Conservation (phyloP, 768 basidiomycete species). For the Hypsizygus marmoreus region DNA sequence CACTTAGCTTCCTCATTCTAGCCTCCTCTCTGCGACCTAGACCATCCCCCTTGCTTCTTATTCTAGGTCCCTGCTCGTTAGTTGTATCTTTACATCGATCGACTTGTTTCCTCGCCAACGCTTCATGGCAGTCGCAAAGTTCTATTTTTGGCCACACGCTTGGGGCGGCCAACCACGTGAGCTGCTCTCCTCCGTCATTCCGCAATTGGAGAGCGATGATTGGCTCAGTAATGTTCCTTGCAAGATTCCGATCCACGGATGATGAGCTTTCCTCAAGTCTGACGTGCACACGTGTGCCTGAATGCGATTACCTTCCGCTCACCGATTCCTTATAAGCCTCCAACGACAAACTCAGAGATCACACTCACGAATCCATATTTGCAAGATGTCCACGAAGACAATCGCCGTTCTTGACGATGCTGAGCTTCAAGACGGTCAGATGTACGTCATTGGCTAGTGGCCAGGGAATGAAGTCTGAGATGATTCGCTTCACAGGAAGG, state of each 20-base stretch:
- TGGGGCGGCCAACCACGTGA: no score
- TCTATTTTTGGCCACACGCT: not conserved
- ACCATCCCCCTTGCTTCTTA: no score
- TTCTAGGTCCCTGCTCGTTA: no score
- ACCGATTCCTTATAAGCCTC: slow-evolving; percentile 10
- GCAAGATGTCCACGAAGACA: slow-evolving; percentile 49
- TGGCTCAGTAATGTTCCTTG: not conserved
- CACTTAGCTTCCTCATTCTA: no score
- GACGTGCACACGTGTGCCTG: no score
- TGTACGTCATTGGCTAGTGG: slow-evolving; percentile 35
- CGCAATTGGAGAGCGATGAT: not conserved
- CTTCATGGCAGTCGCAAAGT: not conserved
- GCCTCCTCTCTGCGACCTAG: no score
- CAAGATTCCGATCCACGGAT: no score
- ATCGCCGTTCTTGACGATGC: slow-evolving; percentile 58
- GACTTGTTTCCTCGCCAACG: no score
- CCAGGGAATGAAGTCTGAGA: not conserved
- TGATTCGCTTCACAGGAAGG: slow-evolving; percentile 56
- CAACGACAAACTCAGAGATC: slow-evolving; percentile 4
- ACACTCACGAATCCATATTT: slow-evolving; percentile 11
- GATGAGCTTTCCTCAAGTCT: no score
- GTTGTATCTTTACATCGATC: no score
- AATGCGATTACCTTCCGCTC: slow-evolving; percentile 9
- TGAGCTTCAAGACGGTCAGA: slow-evolving; percentile 67
- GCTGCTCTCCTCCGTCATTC: not conserved